Conservation (phyloP, 1,284 basidiomycete genomes). For the Phylloporus sp. region DNA sequence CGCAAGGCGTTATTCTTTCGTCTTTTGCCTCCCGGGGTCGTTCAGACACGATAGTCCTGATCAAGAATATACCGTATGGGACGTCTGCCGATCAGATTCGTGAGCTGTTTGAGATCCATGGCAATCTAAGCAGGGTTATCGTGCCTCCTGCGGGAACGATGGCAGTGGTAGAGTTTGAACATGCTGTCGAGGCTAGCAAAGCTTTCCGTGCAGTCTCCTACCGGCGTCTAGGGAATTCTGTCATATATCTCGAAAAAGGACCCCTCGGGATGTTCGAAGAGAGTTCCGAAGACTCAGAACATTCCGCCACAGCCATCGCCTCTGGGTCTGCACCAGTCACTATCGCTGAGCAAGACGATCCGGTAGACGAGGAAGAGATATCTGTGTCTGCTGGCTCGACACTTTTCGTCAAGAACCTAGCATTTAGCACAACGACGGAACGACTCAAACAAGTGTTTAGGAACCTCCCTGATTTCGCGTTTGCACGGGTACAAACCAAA, state of each 20-base stretch:
- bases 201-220: conserved; percentile 89
- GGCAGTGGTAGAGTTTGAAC: conserved; percentile 88
- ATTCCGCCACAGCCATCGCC: conserved; percentile 2
- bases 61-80: conserved; percentile 97
- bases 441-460: conserved; percentile 74
- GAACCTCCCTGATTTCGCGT: conserved; percentile 82
- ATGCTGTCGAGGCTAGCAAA: conserved; percentile 68
- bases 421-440: conserved; percentile 87
- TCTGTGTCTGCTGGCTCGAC: conserved; percentile 76
- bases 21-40: conserved; percentile 59
- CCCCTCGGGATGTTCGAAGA: conserved; percentile 79
- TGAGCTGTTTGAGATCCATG: conserved; percentile 81
- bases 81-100: conserved; percentile 78
- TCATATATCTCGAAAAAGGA: conserved; percentile 94
- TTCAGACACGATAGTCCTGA: conserved; percentile 86
- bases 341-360: conserved; percentile 45
- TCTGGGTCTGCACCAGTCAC: conserved; percentile 47
- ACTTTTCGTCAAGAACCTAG: conserved; percentile 94
- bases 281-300: conserved; percentile 26
- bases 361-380: conserved; percentile 46
- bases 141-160: conserved; percentile 95
- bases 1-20: conserved; percentile 67
- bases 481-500: conserved; percentile 92
- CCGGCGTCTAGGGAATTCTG: conserved; percentile 84
- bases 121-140: conserved; percentile 76